Percentiles rank a stretch among this genome's conserved stretches.
These are phyloP conservation scores for Backusella parvicylindrica DNA, from an alignment of 192 early-diverging fungal genomes.

Conservation along the genomic window DNA sequence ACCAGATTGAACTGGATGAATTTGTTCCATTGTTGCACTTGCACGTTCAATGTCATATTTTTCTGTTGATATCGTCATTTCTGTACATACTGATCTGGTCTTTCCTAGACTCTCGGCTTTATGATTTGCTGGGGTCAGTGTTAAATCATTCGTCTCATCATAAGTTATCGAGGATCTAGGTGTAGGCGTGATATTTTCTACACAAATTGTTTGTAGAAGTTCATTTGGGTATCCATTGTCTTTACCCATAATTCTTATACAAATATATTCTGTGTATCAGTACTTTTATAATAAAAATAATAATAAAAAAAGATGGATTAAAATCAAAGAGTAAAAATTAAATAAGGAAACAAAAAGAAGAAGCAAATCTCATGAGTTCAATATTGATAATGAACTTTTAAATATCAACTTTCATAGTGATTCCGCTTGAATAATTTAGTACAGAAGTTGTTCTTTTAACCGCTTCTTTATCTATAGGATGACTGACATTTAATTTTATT, in stretches of 20 bases:
- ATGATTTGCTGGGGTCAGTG: neutral
- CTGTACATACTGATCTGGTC: neutral
- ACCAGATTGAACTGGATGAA: neutral
- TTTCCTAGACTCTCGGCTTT: neutral
- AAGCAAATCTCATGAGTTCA: neutral
- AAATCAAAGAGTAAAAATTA: neutral
- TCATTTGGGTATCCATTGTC: neutral
- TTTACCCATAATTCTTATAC: neutral
- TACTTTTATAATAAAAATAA: neutral
- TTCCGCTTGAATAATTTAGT: neutral
- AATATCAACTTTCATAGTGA: neutral
- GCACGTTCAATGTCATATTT: neutral
- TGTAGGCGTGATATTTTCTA: neutral
- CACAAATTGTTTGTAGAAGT: neutral
- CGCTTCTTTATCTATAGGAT: neutral
- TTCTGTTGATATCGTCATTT: neutral
- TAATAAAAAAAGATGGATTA: neutral
- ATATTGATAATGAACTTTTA: neutral
- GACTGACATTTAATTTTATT: neutral
- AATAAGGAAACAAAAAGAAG: neutral
- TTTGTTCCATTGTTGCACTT: neutral
- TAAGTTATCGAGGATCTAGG: slow-evolving; percentile 2
- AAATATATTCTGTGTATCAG: neutral
- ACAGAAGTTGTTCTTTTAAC: slow-evolving; percentile 1
- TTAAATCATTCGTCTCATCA: neutral